Evolutionary conservation across 225 moss, liverwort and hornwort genomes (phyloP), one percentile per base, ranked within the genome.

Genomic region (Takakia lepidozioides): DNA sequence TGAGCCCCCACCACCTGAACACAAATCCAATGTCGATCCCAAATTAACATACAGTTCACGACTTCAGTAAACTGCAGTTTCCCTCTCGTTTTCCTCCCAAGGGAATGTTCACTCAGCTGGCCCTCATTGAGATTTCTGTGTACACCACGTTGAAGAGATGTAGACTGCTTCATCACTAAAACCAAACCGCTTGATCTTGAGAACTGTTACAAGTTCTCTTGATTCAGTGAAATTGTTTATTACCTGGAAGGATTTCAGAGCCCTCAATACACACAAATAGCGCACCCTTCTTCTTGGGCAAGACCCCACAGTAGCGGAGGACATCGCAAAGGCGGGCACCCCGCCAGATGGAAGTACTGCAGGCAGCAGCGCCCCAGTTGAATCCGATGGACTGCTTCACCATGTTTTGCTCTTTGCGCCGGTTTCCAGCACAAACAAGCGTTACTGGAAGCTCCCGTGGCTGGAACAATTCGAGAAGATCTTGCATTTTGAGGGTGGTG

Each of bases 371-470:
- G 39, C 95, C 95, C 95, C 95, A 98, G 42, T 87, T 98, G 61
- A 98, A 98, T 0, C 95, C 95, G 25, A 98, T 87, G 20, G 79
- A 75, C 45, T 98, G 76, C 48, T 90, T 72, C 27, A 82, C 69
- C 75, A 98, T 67, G 3, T 98, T 98, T 55, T 91, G 82, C 81
- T 98, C 95, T 61, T 91, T 98, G 26, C 95, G 65, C 38, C 95
- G 84, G 39, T 98, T 98, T 2, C 95, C 95, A 14, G 95, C 95
- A 48, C 95, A 98, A 14, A 91, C 95, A 2, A 98, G 78, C 14
- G 85, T 87, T 29, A 85, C 84, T 0, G 95, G 95, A 1, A 98
- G 60, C 55, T 84, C 80, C 41, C 71, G 74, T 1, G 68, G 42
- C 0, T 63, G 62, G 29, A 98, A 91, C 29, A 67, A 72, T 25